Base-by-base conservation (phyloP, 192 early-diverging fungal species). In the Powellomyces hirtus region DNA sequence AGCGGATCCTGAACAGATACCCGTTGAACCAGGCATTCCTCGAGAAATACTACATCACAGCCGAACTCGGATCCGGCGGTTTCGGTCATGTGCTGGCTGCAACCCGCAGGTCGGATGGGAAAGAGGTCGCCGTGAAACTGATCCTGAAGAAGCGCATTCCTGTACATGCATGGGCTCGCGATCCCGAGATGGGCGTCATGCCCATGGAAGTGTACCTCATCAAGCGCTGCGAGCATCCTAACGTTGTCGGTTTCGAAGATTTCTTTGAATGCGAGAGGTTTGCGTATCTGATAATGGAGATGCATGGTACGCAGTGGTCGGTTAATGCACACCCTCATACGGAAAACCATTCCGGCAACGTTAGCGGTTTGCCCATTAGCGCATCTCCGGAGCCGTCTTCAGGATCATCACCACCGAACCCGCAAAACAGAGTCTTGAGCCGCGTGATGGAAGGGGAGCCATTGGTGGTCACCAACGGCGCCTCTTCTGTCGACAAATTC, bases 101-200 rank as follows among this genome's bases (percentile, higher is more conserved):
- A 3, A 72, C 75, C 1, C 80, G 82, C 49, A 71, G 68, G 14
- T 46, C 62, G 1, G 86, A 86, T 64, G 70, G 69, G 7, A 62
- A 71, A 10, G 88, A 90, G 69, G 83, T 89, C 10, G 90, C 90
- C 1, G 88, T 91, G 60, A 91, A 91, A 73, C 86, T 91, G 59
- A 91, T 91, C 37, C 75, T 85, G 22, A 46, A 70, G 45, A 61
- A 74, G 38, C 62, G 70, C 14, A 68, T 84, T 1, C 80, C 78
- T 34, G 52, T 49, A 2, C 70, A 65, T 10, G 70, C 62, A 29
- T 84, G 77, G 78, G 77, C 66, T 24, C 51, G 69, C 11, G 83
- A 84, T 42, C 76, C 75, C 0, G 68, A 76, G 26, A 36, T 80
- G 11, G 77, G 80, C 38, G 66, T 74, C 59, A 61, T 82, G 44